Evolutionary conservation across 768 basidiomycete genomes (phyloP).

Genomic region (Lyophyllum decastes): DNA sequence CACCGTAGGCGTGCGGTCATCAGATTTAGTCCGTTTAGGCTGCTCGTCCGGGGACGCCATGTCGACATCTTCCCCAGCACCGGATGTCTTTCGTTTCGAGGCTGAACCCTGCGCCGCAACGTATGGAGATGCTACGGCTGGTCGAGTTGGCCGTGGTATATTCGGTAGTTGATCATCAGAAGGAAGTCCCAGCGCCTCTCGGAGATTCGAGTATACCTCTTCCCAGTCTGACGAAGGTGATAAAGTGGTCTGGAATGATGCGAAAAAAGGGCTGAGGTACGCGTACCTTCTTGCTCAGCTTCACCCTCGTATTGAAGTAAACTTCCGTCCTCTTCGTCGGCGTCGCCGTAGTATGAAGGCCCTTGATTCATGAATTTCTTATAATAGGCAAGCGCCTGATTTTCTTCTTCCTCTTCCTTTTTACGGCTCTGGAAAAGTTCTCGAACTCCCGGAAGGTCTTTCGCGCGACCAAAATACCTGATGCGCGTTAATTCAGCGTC

Average conservation of each 20-base stretch:
- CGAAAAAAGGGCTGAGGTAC: neutral
- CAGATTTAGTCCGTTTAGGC: slow-evolving; percentile 31
- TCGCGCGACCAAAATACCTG: slow-evolving; percentile 96
- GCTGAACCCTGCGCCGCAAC: slow-evolving; percentile 2
- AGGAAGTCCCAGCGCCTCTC: slow-evolving; percentile 52
- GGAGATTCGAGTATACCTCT: slow-evolving; percentile 56
- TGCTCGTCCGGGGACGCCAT: slow-evolving; percentile 36
- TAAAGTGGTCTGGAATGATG: neutral
- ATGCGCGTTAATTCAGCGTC: neutral
- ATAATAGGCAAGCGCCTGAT: slow-evolving; percentile 70
- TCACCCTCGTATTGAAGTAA: slow-evolving; percentile 71
- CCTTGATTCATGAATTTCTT: slow-evolving; percentile 89
- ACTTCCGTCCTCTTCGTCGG: slow-evolving; percentile 75
- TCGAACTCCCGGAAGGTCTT: slow-evolving; percentile 91
- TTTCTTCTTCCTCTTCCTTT: slow-evolving; percentile 89
- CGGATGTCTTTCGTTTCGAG: slow-evolving; percentile 58
- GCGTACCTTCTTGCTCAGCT: slow-evolving; percentile 74
- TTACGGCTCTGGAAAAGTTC: slow-evolving; percentile 91
- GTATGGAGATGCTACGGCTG: neutral
- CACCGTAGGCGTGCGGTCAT: slow-evolving; percentile 19
- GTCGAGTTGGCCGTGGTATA: slow-evolving; percentile 41
- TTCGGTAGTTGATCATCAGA: slow-evolving; percentile 51
- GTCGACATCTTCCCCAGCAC: slow-evolving; percentile 38
- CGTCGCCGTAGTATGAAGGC: slow-evolving; percentile 87
- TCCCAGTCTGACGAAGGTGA: slow-evolving; percentile 57